Evolutionary conservation across 768 basidiomycete species (phyloP).

Genomic region (Boletellus sp.): DNA sequence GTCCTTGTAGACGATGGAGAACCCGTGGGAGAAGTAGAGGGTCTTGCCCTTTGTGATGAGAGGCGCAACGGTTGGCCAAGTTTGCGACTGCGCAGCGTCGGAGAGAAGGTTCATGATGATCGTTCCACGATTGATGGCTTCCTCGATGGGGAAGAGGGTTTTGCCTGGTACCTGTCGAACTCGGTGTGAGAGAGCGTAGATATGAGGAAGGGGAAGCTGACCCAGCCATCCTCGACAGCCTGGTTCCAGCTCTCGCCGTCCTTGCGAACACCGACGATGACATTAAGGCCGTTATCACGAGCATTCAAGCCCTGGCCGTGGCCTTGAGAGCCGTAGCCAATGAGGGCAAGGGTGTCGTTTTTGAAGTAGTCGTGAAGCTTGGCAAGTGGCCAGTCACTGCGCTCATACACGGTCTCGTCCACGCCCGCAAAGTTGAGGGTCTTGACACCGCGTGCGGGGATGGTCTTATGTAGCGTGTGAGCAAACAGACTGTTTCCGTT

Average conservation of each 20-base stretch:
- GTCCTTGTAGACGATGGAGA: conserved; percentile 98
- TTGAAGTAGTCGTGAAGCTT: conserved; percentile 99
- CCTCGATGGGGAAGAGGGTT: conserved; percentile 97
- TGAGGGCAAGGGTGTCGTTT: conserved; percentile 97
- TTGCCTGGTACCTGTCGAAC: conserved; percentile 78
- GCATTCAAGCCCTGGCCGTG: conserved; percentile 99
- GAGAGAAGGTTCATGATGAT: conserved; percentile 99
- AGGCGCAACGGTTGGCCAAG: conserved; percentile 85
- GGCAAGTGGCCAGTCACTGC: conserved; percentile 94
- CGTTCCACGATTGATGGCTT: conserved; percentile 92
- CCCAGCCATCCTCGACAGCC: conserved; percentile 95
- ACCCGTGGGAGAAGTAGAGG: conserved; percentile 99
- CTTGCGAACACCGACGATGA: conserved; percentile 97
- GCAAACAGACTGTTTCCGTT: conserved; percentile 12
- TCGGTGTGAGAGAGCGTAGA: neutral
- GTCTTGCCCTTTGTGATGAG: conserved; percentile 99
- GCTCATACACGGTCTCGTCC: conserved; percentile 92
- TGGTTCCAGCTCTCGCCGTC: conserved; percentile 96
- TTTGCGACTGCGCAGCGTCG: conserved; percentile 97
- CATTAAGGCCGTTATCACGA: conserved; percentile 97
- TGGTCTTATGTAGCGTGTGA: conserved; percentile 30
- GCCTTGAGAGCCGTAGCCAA: conserved; percentile 98
- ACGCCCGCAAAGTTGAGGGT: conserved; percentile 96
- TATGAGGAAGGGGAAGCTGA: conserved; percentile 32
- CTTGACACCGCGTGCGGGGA: conserved; percentile 75